Percentiles rank a stretch among this genome's conserved stretches.
Conservation (phyloP, 2,329 filamentous ascomycete genomes). For the Xylaria sp. region DNA sequence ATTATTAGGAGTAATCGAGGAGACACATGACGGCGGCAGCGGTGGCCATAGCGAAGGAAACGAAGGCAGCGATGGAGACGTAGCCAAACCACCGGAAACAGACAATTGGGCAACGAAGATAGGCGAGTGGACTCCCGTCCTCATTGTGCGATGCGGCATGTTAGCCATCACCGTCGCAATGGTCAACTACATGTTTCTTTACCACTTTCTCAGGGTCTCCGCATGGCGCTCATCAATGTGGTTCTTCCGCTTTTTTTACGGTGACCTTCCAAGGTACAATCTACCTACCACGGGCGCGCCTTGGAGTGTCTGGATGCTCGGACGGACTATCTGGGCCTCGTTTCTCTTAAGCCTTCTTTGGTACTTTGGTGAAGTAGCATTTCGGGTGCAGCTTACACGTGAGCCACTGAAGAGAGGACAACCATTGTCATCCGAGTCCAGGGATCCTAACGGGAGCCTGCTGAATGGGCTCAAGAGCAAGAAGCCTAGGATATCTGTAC, state of each 20-base stretch:
- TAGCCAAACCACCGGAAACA: not conserved
- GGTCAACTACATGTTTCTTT: conserved; percentile 64
- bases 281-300: conserved; percentile 68
- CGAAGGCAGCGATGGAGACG: not conserved
- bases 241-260: conserved; percentile 78
- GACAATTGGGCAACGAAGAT: conserved; percentile 50
- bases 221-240: conserved; percentile 77
- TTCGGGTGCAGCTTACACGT: conserved; percentile 81
- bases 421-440: conserved; percentile 84
- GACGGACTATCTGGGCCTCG: conserved; percentile 69
- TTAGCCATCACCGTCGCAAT: conserved; percentile 52
- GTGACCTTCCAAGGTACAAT: conserved; percentile 73
- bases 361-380: conserved; percentile 79
- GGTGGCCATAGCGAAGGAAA: conserved; percentile 34
- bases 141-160: conserved; percentile 43
- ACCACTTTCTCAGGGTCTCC: conserved; percentile 70
- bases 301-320: conserved; percentile 65
- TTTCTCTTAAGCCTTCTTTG: conserved; percentile 77
- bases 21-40: conserved; percentile 17
- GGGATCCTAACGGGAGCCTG: conserved; percentile 90
- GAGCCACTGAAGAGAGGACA: conserved; percentile 85
- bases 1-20: conserved; percentile 55
- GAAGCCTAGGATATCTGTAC: conserved; percentile 78
- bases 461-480: conserved; percentile 85
- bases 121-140: conserved; percentile 54